Conservation (phyloP, 805 yeast species). For the Helenozyma rhizophorensis region DNA sequence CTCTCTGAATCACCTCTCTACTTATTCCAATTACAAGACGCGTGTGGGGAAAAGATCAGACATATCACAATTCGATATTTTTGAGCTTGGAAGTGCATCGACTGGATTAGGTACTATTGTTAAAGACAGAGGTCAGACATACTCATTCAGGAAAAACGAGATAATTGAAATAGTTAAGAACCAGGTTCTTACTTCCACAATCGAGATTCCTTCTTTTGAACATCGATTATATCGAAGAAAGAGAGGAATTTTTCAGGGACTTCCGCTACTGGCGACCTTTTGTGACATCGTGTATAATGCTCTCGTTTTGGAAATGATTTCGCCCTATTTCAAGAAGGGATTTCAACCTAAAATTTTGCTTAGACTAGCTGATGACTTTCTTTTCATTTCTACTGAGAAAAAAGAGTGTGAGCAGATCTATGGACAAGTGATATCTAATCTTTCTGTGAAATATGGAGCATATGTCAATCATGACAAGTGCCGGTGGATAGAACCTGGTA, state of each 20-base stretch:
- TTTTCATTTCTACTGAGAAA: conserved; percentile 53
- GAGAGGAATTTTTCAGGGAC: conserved; percentile 81
- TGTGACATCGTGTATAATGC: conserved; percentile 72
- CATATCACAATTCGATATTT: no score
- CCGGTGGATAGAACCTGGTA: no score
- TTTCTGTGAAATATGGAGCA: conserved; percentile 31
- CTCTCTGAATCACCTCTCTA: no score
- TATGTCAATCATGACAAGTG: conserved; percentile 28
- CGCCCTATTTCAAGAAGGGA: no score
- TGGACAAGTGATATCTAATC: conserved; percentile 15
- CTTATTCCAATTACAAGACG: no score
- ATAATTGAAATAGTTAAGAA: conserved; percentile 41
- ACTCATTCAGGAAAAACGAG: conserved; percentile 35
- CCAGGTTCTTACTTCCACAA: conserved; percentile 52
- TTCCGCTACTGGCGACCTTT: conserved; percentile 66
- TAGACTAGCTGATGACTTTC: conserved; percentile 81
- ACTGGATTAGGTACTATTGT: no score
- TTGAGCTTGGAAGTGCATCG: no score
- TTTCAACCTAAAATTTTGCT: conserved; percentile 30
- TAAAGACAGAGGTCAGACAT: no score
- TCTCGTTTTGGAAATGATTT: conserved; percentile 41
- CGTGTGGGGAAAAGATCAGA: no score
- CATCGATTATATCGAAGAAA: conserved; percentile 42
- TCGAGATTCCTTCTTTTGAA: conserved; percentile 32
- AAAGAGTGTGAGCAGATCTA: conserved; percentile 17